These are phyloP conservation scores for Ceriops decandra DNA, from an alignment of 345 rosid species.

Conservation along the genomic window DNA sequence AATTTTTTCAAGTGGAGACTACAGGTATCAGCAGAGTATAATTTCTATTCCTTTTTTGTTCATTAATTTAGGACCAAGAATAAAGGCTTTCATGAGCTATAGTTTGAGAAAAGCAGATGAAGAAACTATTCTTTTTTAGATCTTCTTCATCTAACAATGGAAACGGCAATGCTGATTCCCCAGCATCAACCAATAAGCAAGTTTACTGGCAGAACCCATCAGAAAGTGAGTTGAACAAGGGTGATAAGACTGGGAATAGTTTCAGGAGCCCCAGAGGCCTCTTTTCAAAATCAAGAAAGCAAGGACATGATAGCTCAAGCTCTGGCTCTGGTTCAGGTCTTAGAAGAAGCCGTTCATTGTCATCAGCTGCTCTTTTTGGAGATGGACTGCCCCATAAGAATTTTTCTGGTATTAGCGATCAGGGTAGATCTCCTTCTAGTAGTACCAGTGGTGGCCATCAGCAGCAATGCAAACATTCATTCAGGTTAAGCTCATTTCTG, in stretches of 20 bases:
- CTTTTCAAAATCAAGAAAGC: conserved; percentile 47
- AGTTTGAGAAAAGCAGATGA: conserved; percentile 43
- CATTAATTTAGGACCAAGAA: neutral
- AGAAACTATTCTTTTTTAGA: conserved; percentile 79
- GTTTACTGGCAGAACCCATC: conserved; percentile 36
- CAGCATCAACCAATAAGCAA: conserved; percentile 43
- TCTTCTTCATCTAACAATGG: conserved; percentile 52
- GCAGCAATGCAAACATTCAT: conserved; percentile 39
- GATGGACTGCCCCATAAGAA: conserved; percentile 35
- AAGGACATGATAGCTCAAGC: conserved; percentile 42
- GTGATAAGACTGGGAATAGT: conserved; percentile 32
- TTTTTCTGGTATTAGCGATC: conserved; percentile 36
- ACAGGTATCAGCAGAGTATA: neutral
- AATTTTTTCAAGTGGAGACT: neutral
- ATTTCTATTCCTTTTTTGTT: neutral
- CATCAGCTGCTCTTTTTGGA: conserved; percentile 62
- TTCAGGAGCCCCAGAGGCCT: conserved; percentile 35
- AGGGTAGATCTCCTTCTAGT: conserved; percentile 38
- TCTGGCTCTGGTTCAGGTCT: conserved; percentile 40
- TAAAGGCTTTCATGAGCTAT: conserved; percentile 20
- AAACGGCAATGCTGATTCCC: conserved; percentile 28
- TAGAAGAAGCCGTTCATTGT: conserved; percentile 76
- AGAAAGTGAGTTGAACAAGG: conserved; percentile 30
- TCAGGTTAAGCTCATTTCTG: conserved; percentile 40
- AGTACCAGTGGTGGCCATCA: conserved; percentile 21